These are phyloP conservation scores for Starmera amethionina DNA, from an alignment of 805 yeast species.

Conservation along the genomic window DNA sequence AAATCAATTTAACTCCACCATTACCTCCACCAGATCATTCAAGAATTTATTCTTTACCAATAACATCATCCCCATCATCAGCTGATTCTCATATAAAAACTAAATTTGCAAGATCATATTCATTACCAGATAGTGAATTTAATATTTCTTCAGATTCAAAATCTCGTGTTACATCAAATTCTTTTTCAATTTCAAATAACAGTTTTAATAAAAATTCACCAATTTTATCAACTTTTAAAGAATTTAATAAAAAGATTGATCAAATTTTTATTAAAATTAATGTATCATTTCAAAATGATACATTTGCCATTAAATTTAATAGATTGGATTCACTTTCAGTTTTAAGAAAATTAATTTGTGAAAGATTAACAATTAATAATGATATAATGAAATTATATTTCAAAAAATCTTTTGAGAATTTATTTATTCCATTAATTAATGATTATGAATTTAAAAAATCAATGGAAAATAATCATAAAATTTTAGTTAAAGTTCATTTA, in stretches of 20 bases:
- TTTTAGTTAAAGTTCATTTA: slow-evolving; percentile 7
- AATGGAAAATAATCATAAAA: slow-evolving; percentile 5
- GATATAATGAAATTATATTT: slow-evolving; percentile 9
- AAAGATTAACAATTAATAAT: slow-evolving; percentile 15
- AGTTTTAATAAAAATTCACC: neutral
- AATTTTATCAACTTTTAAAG: slow-evolving; percentile 1
- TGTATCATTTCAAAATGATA: slow-evolving; percentile 14
- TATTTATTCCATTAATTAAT: slow-evolving; percentile 11
- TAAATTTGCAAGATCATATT: neutral
- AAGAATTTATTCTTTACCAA: neutral
- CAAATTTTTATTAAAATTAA: slow-evolving; percentile 11
- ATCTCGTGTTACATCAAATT: too few relatives aligned
- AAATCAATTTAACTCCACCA: slow-evolving; percentile 17
- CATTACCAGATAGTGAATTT: neutral
- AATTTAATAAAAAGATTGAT: neutral
- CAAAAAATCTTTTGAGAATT: slow-evolving; percentile 7
- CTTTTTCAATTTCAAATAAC: too few relatives aligned
- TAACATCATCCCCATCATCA: neutral
- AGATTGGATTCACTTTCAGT: slow-evolving; percentile 2
- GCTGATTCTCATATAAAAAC: neutral
- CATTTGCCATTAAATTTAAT: slow-evolving; percentile 15
- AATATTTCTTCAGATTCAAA: neutral
- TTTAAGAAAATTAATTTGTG: slow-evolving; percentile 11
- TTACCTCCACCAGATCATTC: slow-evolving; percentile 10
- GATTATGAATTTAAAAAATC: slow-evolving; percentile 12